Percentiles rank a stretch among this genome's conserved stretches.
phyloP scores from a whole-genome alignment of 1,139 yeast species.

The Sugiyamaella novakii region DNA sequence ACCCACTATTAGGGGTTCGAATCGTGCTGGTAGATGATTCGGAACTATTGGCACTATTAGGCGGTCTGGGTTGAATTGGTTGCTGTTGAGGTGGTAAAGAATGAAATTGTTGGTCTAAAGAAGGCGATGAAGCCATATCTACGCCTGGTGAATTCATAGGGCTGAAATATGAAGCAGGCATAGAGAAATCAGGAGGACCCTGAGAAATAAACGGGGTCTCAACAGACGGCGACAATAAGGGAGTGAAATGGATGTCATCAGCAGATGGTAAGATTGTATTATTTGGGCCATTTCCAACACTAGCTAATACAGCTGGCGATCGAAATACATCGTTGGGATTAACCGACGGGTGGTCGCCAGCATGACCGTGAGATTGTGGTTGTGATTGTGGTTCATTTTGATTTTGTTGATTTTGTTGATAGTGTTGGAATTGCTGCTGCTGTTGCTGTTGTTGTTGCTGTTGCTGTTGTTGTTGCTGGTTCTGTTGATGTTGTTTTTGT shows the following conservation, averaged over 20 bases:
- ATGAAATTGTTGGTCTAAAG: slow-evolving; percentile 27
- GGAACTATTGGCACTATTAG: slow-evolving; percentile 19
- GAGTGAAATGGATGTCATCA: slow-evolving; percentile 53
- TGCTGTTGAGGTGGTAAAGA: slow-evolving; percentile 20
- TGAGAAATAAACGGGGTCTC: slow-evolving; percentile 45
- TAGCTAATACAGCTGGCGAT: slow-evolving; percentile 33
- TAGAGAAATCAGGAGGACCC: slow-evolving; percentile 35
- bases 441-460: slow-evolving; percentile 17
- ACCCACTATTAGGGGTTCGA: slow-evolving; percentile 14
- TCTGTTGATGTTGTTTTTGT: slow-evolving; percentile 9
- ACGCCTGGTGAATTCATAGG: slow-evolving; percentile 63
- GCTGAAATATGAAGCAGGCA: slow-evolving; percentile 45
- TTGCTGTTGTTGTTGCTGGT: slow-evolving; percentile 16
- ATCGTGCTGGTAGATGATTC: slow-evolving; percentile 9
- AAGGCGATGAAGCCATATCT: slow-evolving; percentile 41
- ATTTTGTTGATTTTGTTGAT: slow-evolving; percentile 9
- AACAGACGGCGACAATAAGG: slow-evolving; percentile 68
- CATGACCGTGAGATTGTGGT: slow-evolving; percentile 2
- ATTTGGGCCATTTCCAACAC: slow-evolving; percentile 17
- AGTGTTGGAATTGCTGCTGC: slow-evolving; percentile 11
- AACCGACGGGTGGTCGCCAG: slow-evolving; percentile 19
- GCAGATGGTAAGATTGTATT: slow-evolving; percentile 20
- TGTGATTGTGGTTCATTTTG: slow-evolving; percentile 12
- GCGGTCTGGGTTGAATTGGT: slow-evolving; percentile 13
- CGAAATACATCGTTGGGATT: slow-evolving; percentile 34